A percentile compares a stretch with the other conserved stretches of the same genome.
Evolutionary conservation across 192 early-diverging fungal genomes (phyloP).

Genomic region (Linnemannia zychae): DNA sequence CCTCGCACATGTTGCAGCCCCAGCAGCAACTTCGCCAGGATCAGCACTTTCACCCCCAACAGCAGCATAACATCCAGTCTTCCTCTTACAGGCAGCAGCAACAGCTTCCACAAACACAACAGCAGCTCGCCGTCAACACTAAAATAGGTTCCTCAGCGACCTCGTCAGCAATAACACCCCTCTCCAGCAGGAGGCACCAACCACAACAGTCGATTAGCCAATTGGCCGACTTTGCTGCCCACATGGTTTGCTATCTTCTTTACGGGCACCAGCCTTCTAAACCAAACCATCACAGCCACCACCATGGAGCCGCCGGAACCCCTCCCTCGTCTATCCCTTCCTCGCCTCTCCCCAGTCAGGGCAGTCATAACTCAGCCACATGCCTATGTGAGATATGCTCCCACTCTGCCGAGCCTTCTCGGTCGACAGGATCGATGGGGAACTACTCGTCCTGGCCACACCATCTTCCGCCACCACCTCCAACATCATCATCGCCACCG

Average conservation of each 20-base stretch:
- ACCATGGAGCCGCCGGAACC: slow-evolving; percentile 20
- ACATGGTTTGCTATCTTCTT: slow-evolving; percentile 68
- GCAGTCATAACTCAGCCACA: slow-evolving; percentile 1
- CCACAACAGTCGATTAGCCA: slow-evolving; percentile 54
- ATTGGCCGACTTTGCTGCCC: slow-evolving; percentile 69
- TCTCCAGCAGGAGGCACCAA: slow-evolving; percentile 20
- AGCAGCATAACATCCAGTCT: slow-evolving; percentile 18
- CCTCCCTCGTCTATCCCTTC: slow-evolving; percentile 44
- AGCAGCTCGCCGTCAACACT: slow-evolving; percentile 22
- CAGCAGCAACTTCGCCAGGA: slow-evolving; percentile 40
- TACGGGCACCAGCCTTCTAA: slow-evolving; percentile 58
- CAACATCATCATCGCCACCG: background rate
- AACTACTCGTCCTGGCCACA: background rate
- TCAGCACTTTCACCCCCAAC: slow-evolving; percentile 12
- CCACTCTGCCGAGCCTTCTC: background rate
- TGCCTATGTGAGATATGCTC: slow-evolving; percentile 30
- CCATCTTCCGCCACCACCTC: background rate
- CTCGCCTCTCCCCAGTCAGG: slow-evolving; percentile 21
- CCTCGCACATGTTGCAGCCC: slow-evolving; percentile 19
- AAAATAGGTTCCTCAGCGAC: background rate
- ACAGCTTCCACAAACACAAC: slow-evolving; percentile 32
- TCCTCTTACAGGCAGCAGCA: slow-evolving; percentile 17
- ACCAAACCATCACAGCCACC: background rate
- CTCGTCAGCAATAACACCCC: slow-evolving; percentile 11
- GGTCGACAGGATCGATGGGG: background rate